Evolutionary conservation across 768 basidiomycete species (phyloP).

Genomic region (Mrakia frigida): DNA sequence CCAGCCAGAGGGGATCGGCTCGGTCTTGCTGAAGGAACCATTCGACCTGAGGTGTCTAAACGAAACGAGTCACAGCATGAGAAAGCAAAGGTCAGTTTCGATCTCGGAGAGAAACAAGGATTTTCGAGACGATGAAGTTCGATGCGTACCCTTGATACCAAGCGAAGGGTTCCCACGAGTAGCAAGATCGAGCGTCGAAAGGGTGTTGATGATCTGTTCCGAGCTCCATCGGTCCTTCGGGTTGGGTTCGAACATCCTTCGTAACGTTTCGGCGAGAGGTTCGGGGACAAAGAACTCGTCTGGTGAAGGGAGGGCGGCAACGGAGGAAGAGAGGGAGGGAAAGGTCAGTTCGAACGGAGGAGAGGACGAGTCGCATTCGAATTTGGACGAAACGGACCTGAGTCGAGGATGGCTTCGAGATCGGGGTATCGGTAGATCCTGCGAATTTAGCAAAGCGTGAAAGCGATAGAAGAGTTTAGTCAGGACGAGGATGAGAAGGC

Average conservation of each 20-base stretch:
- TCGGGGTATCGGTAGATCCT: constrained; percentile 45
- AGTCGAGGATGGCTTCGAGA: constrained; percentile 40
- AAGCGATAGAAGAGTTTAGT: too few species aligned
- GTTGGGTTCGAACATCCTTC: constrained; percentile 38
- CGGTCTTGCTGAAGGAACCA: constrained; percentile 24
- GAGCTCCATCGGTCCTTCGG: constrained; percentile 39
- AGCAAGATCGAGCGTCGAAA: constrained; percentile 24
- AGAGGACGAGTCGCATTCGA: too few species aligned
- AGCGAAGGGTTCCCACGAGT: background rate
- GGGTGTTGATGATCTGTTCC: constrained; percentile 35
- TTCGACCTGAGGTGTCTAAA: constrained; percentile 48
- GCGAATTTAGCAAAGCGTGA: too few species aligned
- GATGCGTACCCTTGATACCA: background rate
- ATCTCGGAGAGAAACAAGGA: constrained; percentile 37
- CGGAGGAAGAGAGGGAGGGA: constrained; percentile 34
- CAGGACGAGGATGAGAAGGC: too few species aligned
- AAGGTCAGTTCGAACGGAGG: background rate
- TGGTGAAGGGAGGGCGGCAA: constrained; percentile 16
- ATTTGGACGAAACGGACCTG: constrained; percentile 35
- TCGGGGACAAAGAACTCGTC: constrained; percentile 34
- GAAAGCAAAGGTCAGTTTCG: constrained; percentile 42
- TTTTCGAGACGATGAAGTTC: too few species aligned
- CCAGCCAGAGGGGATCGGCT: background rate
- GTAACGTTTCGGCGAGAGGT: constrained; percentile 36
- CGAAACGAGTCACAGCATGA: background rate